Evolutionary conservation across 2,329 filamentous ascomycete species (phyloP), one percentile per base, ranked within the genome.

Genomic region (Claviceps purpurea): DNA sequence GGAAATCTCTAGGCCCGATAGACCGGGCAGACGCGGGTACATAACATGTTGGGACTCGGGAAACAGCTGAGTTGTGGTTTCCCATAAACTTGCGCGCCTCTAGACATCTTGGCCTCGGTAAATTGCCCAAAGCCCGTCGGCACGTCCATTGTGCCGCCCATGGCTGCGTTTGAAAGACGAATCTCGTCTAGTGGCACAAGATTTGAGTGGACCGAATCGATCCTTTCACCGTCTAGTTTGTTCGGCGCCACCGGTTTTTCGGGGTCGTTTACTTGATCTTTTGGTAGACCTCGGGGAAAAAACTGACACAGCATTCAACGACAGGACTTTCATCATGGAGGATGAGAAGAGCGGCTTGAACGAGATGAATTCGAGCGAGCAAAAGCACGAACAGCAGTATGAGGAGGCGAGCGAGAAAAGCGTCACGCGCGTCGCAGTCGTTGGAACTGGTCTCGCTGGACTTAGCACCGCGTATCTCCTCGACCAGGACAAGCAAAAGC

Each of bases 391-490:
- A 10, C 24, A 34, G 24, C 22, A 26, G 16, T 16, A 46, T 30
- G 26, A 34, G 7, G 20, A 22, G 40, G 20, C 40, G 24, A 26
- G 44, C 43, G 43, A 45, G 14, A 7, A 18, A 6, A 22, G 24
- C 5, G 40, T 5, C 18, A 42, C 18, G 18, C 40, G 40, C 13
- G 40, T 42, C 24, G 68, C 68, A 52, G 58, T 70, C 42, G 57
- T 70, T 34, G 68, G 68, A 10, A 68, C 66, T 1, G 68, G 68
- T 1, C 51, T 70, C 11, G 66, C 68, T 13, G 68, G 68, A 1
- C 61, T 70, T 1, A 64, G 67, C 0, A 64, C 67, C 0, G 66
- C 64, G 0, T 63, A 68, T 47, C 61, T 70, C 2, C 55, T 70
- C 7, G 60, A 65, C 8, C 60, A 59, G 20, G 68, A 70, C 51